A percentile compares a stretch with the other conserved stretches of the same genome.
phyloP scores from a whole-genome alignment of 805 yeast species.

The Starmerella davenportii region DNA sequence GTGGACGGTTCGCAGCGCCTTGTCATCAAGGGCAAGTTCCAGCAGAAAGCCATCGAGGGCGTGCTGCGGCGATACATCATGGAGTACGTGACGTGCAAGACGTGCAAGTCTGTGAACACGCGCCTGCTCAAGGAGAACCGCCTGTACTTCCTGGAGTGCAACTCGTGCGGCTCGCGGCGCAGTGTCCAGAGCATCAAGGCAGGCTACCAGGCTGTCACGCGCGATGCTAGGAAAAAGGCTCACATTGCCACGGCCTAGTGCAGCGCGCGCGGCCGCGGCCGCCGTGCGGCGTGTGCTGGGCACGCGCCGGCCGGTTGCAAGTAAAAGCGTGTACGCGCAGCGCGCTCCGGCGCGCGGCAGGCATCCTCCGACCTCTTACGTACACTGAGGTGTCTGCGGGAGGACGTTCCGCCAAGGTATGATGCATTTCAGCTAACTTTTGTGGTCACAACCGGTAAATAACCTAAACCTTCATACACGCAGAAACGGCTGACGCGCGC shows the following conservation, averaged over 20 bases:
- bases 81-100: constrained; percentile 96
- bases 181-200: constrained; percentile 95
- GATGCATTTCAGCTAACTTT: no score
- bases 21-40: constrained; percentile 94
- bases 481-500: no score
- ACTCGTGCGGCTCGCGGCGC: constrained; percentile 93
- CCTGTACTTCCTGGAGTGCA: constrained; percentile 92
- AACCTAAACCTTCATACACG: no score
- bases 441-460: no score
- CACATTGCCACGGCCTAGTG: constrained; percentile 8
- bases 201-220: constrained; percentile 82
- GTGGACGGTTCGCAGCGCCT: constrained; percentile 95
- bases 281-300: no score
- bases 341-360: no score
- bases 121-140: constrained; percentile 93
- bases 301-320: no score
- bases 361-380: no score
- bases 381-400: no score
- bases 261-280: no score
- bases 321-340: no score
- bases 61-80: constrained; percentile 89
- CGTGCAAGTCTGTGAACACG: constrained; percentile 96
- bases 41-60: constrained; percentile 91
- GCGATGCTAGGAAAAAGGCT: constrained; percentile 18
- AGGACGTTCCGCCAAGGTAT: no score